A percentile compares a stretch with the other conserved stretches of the same genome.
Evolutionary conservation across 805 yeast genomes (phyloP).

Genomic region (Candida broadrunensis): DNA sequence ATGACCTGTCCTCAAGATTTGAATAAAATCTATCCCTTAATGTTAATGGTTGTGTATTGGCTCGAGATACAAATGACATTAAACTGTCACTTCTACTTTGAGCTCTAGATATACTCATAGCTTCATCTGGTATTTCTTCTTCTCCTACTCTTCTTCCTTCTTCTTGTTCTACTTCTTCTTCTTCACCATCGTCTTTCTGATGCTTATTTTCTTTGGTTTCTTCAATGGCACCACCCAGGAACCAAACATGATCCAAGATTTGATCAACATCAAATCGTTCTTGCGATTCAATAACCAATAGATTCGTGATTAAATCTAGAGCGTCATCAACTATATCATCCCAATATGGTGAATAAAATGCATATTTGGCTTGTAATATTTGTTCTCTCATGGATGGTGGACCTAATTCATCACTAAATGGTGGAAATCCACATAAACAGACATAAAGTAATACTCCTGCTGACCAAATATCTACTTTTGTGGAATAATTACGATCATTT

Average conservation of each 20-base stretch:
- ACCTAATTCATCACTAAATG: slow-evolving; percentile 77
- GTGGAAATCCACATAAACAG: slow-evolving; percentile 82
- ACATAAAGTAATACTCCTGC: slow-evolving; percentile 76
- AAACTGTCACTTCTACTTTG: slow-evolving; percentile 8
- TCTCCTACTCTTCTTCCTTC: background rate
- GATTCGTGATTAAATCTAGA: slow-evolving; percentile 60
- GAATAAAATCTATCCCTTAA: slow-evolving; percentile 6
- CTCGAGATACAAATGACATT: slow-evolving; percentile 7
- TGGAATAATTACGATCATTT: slow-evolving; percentile 59
- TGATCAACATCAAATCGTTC: slow-evolving; percentile 39
- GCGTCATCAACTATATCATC: slow-evolving; percentile 65
- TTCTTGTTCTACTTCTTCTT: background rate
- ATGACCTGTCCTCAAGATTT: background rate
- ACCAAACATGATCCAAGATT: slow-evolving; percentile 46
- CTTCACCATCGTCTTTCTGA: slow-evolving; percentile 3
- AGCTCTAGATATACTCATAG: slow-evolving; percentile 1
- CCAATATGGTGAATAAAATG: slow-evolving; percentile 80
- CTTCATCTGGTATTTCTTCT: background rate
- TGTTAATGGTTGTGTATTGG: slow-evolving; percentile 27
- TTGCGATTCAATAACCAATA: slow-evolving; percentile 54
- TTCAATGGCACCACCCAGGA: too few relatives aligned
- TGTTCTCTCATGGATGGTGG: slow-evolving; percentile 80
- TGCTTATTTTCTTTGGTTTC: slow-evolving; percentile 5
- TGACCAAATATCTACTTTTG: slow-evolving; percentile 80
- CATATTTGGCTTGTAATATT: slow-evolving; percentile 62